These are phyloP conservation scores for Mucor mucedo DNA, from an alignment of 371 early-diverging fungal species.

Conservation along the genomic window DNA sequence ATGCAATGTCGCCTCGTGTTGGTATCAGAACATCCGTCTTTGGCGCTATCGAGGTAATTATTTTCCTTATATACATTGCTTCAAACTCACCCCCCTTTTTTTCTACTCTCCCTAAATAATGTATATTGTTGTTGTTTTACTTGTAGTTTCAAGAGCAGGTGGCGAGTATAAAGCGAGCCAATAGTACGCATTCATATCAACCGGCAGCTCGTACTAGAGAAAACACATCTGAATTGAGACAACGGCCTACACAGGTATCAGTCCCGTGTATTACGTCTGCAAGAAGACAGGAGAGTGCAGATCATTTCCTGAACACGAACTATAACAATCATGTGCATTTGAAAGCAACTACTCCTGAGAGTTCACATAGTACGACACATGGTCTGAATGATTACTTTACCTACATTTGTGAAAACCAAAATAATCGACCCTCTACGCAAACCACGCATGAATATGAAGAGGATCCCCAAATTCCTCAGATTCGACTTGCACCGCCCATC, in stretches of 20 bases:
- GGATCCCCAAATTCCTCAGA: slow-evolving; percentile 33
- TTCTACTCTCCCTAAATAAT: no score
- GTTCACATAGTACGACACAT: neutral
- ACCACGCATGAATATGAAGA: neutral
- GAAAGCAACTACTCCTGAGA: slow-evolving; percentile 21
- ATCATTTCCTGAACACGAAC: slow-evolving; percentile 14
- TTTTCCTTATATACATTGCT: no score
- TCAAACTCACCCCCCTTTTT: no score
- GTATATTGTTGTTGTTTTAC: neutral
- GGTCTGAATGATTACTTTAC: slow-evolving; percentile 47
- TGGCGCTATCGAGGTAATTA: slow-evolving; percentile 49
- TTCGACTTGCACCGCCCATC: slow-evolving; percentile 39
- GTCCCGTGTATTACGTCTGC: slow-evolving; percentile 27
- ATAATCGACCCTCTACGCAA: slow-evolving; percentile 5
- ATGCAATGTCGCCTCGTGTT: slow-evolving; percentile 48
- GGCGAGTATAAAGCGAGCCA: slow-evolving; percentile 35
- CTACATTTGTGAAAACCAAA: slow-evolving; percentile 34
- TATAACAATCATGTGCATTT: slow-evolving; percentile 6
- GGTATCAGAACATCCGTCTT: slow-evolving; percentile 52
- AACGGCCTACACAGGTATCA: slow-evolving; percentile 23
- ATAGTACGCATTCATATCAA: slow-evolving; percentile 29
- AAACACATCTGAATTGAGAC: slow-evolving; percentile 4
- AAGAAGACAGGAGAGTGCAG: slow-evolving; percentile 23
- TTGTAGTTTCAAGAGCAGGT: slow-evolving; percentile 47
- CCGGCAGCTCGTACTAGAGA: slow-evolving; percentile 4